phyloP scores from a whole-genome alignment of 495 filamentous ascomycete species.

The Aspergillus incahuasiensis region DNA sequence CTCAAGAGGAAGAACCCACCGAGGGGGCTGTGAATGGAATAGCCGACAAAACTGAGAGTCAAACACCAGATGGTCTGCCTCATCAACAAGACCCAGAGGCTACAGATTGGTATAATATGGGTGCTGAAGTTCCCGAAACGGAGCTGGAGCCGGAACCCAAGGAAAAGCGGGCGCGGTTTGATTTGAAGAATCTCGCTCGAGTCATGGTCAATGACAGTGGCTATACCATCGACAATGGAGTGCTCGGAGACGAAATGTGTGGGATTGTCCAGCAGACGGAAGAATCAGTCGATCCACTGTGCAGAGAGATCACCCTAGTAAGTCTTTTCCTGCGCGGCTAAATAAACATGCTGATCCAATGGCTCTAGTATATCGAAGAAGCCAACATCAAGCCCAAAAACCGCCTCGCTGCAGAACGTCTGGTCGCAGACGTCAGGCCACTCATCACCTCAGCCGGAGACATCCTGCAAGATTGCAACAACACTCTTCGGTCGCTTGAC shows the following conservation, averaged over 20 bases:
- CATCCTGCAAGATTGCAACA: conserved; percentile 77
- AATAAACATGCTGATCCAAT: conserved; percentile 5
- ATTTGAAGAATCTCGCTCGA: background rate
- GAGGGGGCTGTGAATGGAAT: too few relatives aligned
- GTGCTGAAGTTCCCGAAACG: too few relatives aligned
- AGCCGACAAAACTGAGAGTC: too few relatives aligned
- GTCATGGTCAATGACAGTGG: background rate
- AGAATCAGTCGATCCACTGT: conserved; percentile 72
- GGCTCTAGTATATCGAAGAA: conserved; percentile 66
- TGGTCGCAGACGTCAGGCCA: conserved; percentile 74
- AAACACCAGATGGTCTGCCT: too few relatives aligned
- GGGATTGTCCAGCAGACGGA: conserved; percentile 67
- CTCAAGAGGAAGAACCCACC: too few relatives aligned
- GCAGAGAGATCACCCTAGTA: conserved; percentile 77
- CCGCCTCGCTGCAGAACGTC: conserved; percentile 76
- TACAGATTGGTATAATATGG: too few relatives aligned
- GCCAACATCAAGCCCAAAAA: conserved; percentile 74
- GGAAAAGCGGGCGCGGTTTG: background rate
- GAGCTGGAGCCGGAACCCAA: background rate
- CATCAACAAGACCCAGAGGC: too few relatives aligned
- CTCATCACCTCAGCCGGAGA: conserved; percentile 73
- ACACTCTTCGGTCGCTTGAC: conserved; percentile 75
- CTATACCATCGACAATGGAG: background rate
- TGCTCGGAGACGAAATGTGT: conserved; percentile 68
- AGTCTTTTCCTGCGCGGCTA: conserved; percentile 21